Base-by-base conservation (phyloP, 2,329 filamentous ascomycete genomes). In the Pseudogymnoascus pannorum region DNA sequence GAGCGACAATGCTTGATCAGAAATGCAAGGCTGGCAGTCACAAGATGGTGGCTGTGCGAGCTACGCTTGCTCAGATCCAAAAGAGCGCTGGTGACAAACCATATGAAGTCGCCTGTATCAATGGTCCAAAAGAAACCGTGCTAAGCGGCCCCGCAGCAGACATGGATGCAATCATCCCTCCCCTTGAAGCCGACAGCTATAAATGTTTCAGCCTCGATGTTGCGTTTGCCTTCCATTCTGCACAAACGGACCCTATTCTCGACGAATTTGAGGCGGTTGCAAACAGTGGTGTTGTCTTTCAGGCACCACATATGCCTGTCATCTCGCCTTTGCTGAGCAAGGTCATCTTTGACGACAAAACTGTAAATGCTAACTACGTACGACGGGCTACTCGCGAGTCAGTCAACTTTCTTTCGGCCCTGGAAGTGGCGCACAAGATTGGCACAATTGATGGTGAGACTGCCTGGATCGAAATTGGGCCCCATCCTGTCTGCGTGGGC, bases 111-210 rank as follows among this genome's bases (percentile, higher is more conserved):
- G 87, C 89, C 11, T 93, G 90, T 75, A 80, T 90, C 72, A 94
- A 94, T 67, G 84, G 86, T 0, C 85, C 86, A 0, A 78, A 83
- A 58, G 87, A 90, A 70, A 91, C 86, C 8, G 89, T 93, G n/a
- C n/a, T n/a, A n/a, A n/a, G n/a, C n/a, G n/a, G n/a, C 2, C 77
- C 92, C 14, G 83, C 82, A 63, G 73, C 81, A n/a, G 79, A 79
- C n/a, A n/a, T n/a, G n/a, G n/a, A n/a, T n/a, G n/a, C n/a, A n/a
- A n/a, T n/a, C n/a, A n/a, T n/a, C n/a, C n/a, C n/a, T n/a, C n/a
- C 20, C 75, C 76, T 48, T n/a, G n/a, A n/a, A n/a, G n/a, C n/a
- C n/a, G n/a, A n/a, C 29, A 31, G 29, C 29, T 31, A 31, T 9
- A 31, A 75, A 75, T 4, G 75, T 85, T 9, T 78, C 80, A 81